Evolutionary conservation across 2,329 filamentous ascomycete genomes (phyloP).

Genomic region (Botrytis aclada): DNA sequence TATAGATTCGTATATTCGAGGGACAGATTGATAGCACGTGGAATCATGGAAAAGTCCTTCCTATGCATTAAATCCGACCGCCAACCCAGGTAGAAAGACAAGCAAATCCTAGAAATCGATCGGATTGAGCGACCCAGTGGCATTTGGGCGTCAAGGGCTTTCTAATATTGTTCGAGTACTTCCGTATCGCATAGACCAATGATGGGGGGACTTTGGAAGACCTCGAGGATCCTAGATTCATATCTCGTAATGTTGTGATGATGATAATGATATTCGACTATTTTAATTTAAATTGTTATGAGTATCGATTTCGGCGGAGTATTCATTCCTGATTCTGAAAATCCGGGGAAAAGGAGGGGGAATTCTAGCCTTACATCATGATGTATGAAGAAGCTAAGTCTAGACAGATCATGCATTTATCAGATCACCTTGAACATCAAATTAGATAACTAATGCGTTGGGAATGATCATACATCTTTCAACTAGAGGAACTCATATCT

Average conservation of each 20-base stretch:
- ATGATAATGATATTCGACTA: neutral
- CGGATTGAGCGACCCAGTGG: neutral
- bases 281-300: neutral
- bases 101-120: neutral
- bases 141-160: constrained; percentile 7
- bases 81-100: neutral
- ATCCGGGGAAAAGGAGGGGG: constrained; percentile 17
- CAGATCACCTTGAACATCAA: neutral
- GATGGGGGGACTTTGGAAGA: neutral
- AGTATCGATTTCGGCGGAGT: neutral
- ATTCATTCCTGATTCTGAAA: neutral
- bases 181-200: neutral
- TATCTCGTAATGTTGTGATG: neutral
- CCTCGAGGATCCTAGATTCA: neutral
- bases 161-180: neutral
- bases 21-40: neutral
- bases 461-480: neutral
- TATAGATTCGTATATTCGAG: neutral
- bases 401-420: constrained; percentile 1
- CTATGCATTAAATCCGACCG: neutral
- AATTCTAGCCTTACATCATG: constrained; percentile 1
- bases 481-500: neutral
- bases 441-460: neutral
- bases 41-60: neutral
- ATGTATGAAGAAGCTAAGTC: neutral